Evolutionary conservation across 768 basidiomycete genomes (phyloP).

Genomic region (Hysterangium stoloniferum): DNA sequence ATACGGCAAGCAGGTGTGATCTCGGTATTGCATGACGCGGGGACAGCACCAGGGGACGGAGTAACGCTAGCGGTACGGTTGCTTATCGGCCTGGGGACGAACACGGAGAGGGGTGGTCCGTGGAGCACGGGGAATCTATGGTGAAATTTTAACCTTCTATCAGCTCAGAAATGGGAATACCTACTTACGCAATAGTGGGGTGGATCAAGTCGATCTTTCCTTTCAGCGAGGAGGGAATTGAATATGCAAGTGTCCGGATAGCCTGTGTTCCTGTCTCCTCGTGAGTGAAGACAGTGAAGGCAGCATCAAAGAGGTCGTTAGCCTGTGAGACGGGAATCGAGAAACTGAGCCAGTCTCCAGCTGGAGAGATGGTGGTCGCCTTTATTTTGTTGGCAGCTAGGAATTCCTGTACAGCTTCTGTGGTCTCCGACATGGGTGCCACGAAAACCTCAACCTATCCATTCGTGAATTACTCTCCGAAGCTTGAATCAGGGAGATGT

Average conservation of each 20-base stretch:
- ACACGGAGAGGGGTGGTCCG: not conserved
- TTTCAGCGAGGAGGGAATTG: conserved; percentile 20
- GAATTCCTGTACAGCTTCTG: conserved; percentile 20
- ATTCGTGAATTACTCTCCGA: not conserved
- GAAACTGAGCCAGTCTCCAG: conserved; percentile 24
- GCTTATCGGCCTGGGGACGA: not conserved
- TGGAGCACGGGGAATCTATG: not conserved
- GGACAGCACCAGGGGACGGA: conserved; percentile 13
- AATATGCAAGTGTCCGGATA: conserved; percentile 25
- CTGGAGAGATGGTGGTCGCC: conserved; percentile 19
- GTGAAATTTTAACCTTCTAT: not conserved
- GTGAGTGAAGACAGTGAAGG: conserved; percentile 21
- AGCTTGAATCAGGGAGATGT: not conserved
- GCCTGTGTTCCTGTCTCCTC: conserved; percentile 17
- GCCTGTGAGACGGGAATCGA: conserved; percentile 21
- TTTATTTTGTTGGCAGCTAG: conserved; percentile 19
- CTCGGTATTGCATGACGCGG: conserved; percentile 18
- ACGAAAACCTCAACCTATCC: conserved; percentile 21
- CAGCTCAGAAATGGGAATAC: not conserved
- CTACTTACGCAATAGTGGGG: conserved; percentile 23
- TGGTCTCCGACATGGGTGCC: conserved; percentile 18
- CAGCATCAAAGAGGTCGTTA: conserved; percentile 23
- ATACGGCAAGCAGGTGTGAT: conserved; percentile 22
- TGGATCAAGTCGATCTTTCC: conserved; percentile 22
- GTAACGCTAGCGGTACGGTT: not conserved